Percentiles rank a stretch among this genome's conserved stretches.
phyloP scores from a whole-genome alignment of 2,329 filamentous ascomycete species.

The Exophiala alcalophila region DNA sequence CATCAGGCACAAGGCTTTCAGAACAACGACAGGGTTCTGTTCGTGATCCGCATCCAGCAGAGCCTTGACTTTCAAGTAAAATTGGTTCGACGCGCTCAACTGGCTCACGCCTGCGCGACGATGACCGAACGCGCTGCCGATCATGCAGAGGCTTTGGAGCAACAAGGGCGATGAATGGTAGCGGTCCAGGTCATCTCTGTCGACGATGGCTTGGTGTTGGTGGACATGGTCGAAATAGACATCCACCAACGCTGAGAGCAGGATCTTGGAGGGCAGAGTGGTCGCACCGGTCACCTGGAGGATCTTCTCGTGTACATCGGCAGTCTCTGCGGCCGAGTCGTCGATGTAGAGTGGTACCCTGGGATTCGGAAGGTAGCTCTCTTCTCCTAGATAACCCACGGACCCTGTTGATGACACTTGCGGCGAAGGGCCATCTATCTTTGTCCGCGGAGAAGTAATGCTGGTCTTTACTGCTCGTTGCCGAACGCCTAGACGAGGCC shows the following conservation, averaged over 20 bases:
- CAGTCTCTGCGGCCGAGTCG: conserved; percentile 17
- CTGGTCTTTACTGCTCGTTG: too few relatives aligned
- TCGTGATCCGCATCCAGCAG: conserved; percentile 17
- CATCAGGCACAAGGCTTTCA: conserved; percentile 16
- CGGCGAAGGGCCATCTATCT: conserved; percentile 5
- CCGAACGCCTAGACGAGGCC: conserved; percentile 9
- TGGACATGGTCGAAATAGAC: conserved; percentile 17
- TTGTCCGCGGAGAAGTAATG: conserved; percentile 4
- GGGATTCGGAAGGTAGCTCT: conserved; percentile 19
- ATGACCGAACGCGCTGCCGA: conserved; percentile 16
- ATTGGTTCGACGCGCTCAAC: conserved; percentile 14
- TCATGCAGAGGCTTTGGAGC: conserved; percentile 14
- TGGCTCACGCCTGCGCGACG: conserved; percentile 13
- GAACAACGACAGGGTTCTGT: conserved; percentile 12
- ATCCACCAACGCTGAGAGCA: conserved; percentile 12
- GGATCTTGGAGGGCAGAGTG: conserved; percentile 10
- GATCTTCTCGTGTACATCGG: conserved; percentile 11
- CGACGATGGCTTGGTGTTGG: conserved; percentile 12
- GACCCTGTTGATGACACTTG: conserved; percentile 11
- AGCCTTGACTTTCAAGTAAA: conserved; percentile 15
- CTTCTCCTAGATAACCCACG: conserved; percentile 18
- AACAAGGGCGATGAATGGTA: conserved; percentile 12
- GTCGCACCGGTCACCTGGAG: conserved; percentile 9
- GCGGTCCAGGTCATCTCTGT: conserved; percentile 13
- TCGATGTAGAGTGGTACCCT: conserved; percentile 13